Base-by-base conservation (phyloP, 169 alveolate species). In the Eimeria acervulina region DNA sequence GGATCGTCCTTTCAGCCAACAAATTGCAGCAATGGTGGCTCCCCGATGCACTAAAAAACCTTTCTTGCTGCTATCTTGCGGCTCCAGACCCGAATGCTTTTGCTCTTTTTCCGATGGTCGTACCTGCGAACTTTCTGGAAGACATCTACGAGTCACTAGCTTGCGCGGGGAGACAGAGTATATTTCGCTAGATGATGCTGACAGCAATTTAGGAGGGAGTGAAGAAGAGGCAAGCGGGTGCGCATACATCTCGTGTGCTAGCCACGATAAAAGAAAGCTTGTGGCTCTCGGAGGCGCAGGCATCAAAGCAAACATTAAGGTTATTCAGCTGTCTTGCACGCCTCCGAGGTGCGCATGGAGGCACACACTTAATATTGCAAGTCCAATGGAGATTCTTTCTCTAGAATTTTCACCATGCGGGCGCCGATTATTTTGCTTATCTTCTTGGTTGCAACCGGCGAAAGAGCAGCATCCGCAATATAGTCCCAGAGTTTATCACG, bases 321-420 rank as follows among this genome's bases (percentile, higher is more conserved):
- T 87, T 42, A 28, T 87, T 28, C 83, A 87, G 44, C 81, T 87
- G n/a, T 87, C 93, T 12, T 59, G 83, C 83, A 55, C 28, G 2
- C 93, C 78, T 31, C 93, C 81, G 23, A 87, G 61, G 81, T 23
- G 66, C 93, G 19, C 72, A 23, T 61, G 93, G 93, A 87, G 81
- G 61, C 55, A 63, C 26, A 38, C 40, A 61, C 78, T 87, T 17
- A 87, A 52, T 13, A 70, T 66, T 23, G 36, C 93, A 23, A 36
- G 44, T 15, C 81, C 83, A 52, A 23, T 36, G 83, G 81, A 59
- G 47, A 61, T 87, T 38, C 28, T 87, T 19, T 55, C 83, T 38
- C 93, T 87, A 31, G 93, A 87, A 6, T 87, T 87, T 61, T 87
- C 93, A 23, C 81, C 93, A 21, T 87, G 93, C 81, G 93, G 93